Evolutionary conservation across 805 yeast species (phyloP).

Genomic region (Starmerella vitae): DNA sequence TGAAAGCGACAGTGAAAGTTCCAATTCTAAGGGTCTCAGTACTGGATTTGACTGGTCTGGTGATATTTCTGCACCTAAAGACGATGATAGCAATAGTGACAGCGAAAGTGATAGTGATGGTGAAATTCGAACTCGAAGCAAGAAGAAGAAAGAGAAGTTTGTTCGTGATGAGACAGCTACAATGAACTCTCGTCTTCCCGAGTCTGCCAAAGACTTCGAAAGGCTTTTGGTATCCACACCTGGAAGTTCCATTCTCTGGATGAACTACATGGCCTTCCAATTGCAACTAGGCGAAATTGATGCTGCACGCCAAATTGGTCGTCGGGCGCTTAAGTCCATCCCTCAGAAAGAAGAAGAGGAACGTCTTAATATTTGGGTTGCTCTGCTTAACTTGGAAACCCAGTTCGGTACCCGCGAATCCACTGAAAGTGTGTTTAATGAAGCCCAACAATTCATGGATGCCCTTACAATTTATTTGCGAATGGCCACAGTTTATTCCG

Average conservation of each 20-base stretch:
- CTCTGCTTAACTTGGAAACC: conserved; percentile 82
- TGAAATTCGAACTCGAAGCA: conserved; percentile 31
- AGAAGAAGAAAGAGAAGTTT: conserved; percentile 30
- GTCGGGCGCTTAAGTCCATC: conserved; percentile 82
- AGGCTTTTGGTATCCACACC: conserved; percentile 85
- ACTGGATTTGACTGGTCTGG: conserved; percentile 96
- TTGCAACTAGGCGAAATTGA: conserved; percentile 87
- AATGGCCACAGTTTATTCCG: conserved; percentile 56
- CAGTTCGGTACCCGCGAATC: conserved; percentile 81
- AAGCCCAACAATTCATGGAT: conserved; percentile 86
- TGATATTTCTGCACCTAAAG: conserved; percentile 37
- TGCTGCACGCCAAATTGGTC: conserved; percentile 85
- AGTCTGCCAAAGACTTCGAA: conserved; percentile 84
- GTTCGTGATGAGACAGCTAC: conserved; percentile 77
- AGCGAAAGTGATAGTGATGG: conserved; percentile 30
- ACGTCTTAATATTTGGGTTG: conserved; percentile 91
- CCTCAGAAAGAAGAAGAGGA: conserved; percentile 85
- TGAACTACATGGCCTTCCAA: conserved; percentile 97
- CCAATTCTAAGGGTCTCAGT: conserved; percentile 43
- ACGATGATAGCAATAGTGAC: conserved; percentile 36
- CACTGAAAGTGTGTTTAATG: conserved; percentile 64
- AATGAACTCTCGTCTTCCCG: conserved; percentile 73
- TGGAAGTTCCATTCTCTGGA: conserved; percentile 87
- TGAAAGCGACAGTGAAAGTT: conserved; percentile 25
- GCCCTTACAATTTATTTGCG: conserved; percentile 67